These are phyloP conservation scores for Tricladium varicosporioides DNA, from an alignment of 2,329 filamentous ascomycete genomes.

Conservation along the genomic window DNA sequence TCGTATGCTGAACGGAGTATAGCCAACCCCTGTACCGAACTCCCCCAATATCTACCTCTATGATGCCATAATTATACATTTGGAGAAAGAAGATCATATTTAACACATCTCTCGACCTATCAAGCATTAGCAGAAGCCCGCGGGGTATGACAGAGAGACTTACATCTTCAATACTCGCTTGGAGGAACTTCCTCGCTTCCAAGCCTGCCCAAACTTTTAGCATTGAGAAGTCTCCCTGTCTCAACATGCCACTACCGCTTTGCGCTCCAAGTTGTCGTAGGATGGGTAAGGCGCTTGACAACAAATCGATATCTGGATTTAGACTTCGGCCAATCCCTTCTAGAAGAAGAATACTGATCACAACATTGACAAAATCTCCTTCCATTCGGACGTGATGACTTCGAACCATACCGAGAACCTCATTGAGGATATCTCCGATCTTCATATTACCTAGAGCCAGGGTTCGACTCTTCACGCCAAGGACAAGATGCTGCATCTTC, in stretches of 20 bases:
- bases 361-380: conserved; percentile 97
- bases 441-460: conserved; percentile 92
- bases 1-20: too few species aligned
- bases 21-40: too few species aligned
- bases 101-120: conserved; percentile 80
- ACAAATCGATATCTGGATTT: conserved; percentile 83
- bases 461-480: conserved; percentile 86
- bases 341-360: conserved; percentile 87
- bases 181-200: conserved; percentile 84
- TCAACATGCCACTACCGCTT: conserved; percentile 67
- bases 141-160: conserved; percentile 36
- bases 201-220: conserved; percentile 87
- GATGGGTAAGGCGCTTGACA: conserved; percentile 84
- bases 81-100: conserved; percentile 83
- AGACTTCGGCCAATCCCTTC: conserved; percentile 90
- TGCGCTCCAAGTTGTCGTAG: conserved; percentile 82
- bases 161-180: conserved; percentile 86
- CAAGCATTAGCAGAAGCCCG: not conserved
- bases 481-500: conserved; percentile 94
- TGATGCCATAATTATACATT: conserved; percentile 59
- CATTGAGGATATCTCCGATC: conserved; percentile 90
- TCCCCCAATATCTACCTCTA: too few species aligned
- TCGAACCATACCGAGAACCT: conserved; percentile 89
- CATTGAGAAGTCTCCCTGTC: conserved; percentile 77
- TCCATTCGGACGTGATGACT: conserved; percentile 90